Percentiles rank a stretch among this genome's conserved stretches.
Evolutionary conservation across 805 yeast species (phyloP).

Genomic region (Starmerella floricola): DNA sequence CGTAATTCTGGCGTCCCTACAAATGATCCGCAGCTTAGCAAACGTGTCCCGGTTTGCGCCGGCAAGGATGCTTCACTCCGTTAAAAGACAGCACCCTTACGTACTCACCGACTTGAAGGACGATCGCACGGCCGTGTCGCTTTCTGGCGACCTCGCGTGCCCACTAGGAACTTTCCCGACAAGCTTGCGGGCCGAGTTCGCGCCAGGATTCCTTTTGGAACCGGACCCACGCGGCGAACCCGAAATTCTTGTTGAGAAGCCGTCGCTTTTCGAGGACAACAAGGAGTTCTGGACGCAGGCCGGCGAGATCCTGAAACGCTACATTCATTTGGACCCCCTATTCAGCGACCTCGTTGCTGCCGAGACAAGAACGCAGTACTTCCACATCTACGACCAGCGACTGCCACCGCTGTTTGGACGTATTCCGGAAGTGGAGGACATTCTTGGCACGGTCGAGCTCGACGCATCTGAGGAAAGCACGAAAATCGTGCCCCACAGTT

Average conservation of each 20-base stretch:
- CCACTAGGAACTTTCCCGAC: slow-evolving; percentile 24
- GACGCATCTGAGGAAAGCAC: slow-evolving; percentile 34
- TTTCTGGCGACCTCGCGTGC: slow-evolving; percentile 20
- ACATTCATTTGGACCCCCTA: slow-evolving; percentile 25
- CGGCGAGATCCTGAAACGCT: slow-evolving; percentile 18
- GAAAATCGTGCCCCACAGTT: slow-evolving; percentile 40
- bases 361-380: slow-evolving; percentile 37
- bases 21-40: no score
- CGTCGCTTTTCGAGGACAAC: slow-evolving; percentile 19
- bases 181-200: slow-evolving; percentile 7
- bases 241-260: slow-evolving; percentile 15
- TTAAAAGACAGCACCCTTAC: slow-evolving; percentile 4
- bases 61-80: neutral
- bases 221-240: slow-evolving; percentile 19
- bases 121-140: slow-evolving; percentile 14
- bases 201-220: slow-evolving; percentile 18
- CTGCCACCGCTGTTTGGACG: slow-evolving; percentile 52
- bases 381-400: slow-evolving; percentile 65
- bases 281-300: slow-evolving; percentile 21
- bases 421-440: slow-evolving; percentile 58
- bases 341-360: slow-evolving; percentile 26
- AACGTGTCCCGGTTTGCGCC: no score
- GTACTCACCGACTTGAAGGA: slow-evolving; percentile 5
- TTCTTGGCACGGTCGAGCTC: slow-evolving; percentile 57
- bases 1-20: no score